Base-by-base conservation (phyloP, 1,139 yeast species). In the Magnusiomyces tetraspermus region DNA sequence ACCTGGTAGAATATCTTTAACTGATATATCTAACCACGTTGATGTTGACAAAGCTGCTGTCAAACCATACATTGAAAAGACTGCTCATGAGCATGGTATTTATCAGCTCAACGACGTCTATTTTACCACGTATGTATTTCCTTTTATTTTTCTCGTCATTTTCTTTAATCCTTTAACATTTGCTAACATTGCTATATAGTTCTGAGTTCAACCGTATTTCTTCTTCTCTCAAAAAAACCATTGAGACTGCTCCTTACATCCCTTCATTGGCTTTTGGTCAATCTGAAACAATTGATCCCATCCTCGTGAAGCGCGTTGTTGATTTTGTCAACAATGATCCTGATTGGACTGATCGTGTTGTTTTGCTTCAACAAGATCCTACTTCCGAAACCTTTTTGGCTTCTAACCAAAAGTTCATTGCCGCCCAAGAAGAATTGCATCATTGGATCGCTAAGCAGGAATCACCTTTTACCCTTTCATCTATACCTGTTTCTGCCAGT, bases 261-360 rank as follows among this genome's bases (percentile, higher is more conserved):
- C 17, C 28, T 22, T 28, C 49, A 3, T n/a, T 46, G 17, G 30
- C 5, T 5, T 46, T 46, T 21, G 49, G 49, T 22, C 21, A 26
- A 15, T 23, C 28, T 13, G 42, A 36, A 23, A 36, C 33, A 46
- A 46, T 46, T 21, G 41, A 46, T 36, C 49, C 49, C 21, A 13
- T 26, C 13, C 41, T 46, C 17, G 41, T 46, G 21, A 22, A 22
- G 6, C 28, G 42, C n/a, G 19, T 24, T 6, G 30, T 28, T 23
- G 33, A 24, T 15, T 43, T 42, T 33, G 17, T 24, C 42, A 46
- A 46, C 42, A n/a, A 15, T 6, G 13, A 21, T 19, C 13, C 31
- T 36, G 42, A 43, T 15, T 17, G 36, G 21, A 3, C 21, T 15
- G 23, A 24, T 17, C 36, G 24, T 30, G 8, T 19, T 13, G 3